Base-by-base conservation (phyloP, 257 asterid species). In the Parsonsia alboflavescens region DNA sequence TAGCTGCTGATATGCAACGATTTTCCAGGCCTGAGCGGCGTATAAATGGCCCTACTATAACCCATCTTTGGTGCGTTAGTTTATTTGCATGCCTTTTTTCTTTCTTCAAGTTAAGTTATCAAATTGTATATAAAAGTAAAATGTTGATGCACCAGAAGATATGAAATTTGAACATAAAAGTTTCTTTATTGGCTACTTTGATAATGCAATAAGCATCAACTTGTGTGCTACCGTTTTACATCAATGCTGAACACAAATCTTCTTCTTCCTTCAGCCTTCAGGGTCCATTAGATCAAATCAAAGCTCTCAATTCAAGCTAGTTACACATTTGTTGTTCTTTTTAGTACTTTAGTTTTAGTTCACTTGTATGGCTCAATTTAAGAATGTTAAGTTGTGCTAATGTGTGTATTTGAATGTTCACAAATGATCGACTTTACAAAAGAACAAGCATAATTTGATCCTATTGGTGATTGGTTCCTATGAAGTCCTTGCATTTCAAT, bases 11-110 rank as follows among this genome's bases (percentile, higher is more conserved):
- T 73, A 95, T 92, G 98, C 98, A 95, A 79, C 96, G 99, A 39
- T 95, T 92, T 86, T 95, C 99, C 53, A 89, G 99, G 90, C 98
- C 97, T 4, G 99, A 95, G 85, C 84, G 98, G 58, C 97, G 96
- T 75, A 88, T 95, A 84, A 95, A 95, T 82, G 99, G 99, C 62
- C 99, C 99, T 76, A 92, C 97, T 56, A 88, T 95, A 75, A 95
- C 97, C 69, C 99, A 95, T 89, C 93, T 95, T 81, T 95, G 99
- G 99, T 94, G 74, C 72, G 90, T 82, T 58, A 53, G 42, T 73
- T 63, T 30, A 54, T 54, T 28, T 76, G 64, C 65, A 16, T 70
- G 63, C 68, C 15, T 62, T 39, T 74, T 42, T 63, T 61, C 28
- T n/a, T 62, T 1, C 26, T 21, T 10, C 72, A 21, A 63, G 49